phyloP scores from a whole-genome alignment of 2,329 filamentous ascomycete genomes.

The Aureobasidium leucospermi region DNA sequence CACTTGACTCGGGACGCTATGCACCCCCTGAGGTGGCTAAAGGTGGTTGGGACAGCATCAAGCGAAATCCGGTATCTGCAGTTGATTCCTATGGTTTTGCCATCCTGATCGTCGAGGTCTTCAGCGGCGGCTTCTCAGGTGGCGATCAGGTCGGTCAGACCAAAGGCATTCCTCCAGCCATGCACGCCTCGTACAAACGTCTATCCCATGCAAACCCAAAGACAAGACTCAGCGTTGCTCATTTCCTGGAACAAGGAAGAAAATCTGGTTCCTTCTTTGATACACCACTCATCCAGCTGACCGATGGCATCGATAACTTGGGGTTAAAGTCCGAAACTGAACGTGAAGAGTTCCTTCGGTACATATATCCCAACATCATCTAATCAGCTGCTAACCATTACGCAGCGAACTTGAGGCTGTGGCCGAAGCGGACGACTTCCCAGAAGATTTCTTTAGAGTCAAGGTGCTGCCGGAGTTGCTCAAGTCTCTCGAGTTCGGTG shows the following conservation, averaged over 20 bases:
- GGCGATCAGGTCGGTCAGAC: constrained; percentile 76
- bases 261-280: constrained; percentile 83
- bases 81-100: constrained; percentile 86
- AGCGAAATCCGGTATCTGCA: constrained; percentile 70
- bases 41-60: constrained; percentile 85
- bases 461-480: constrained; percentile 90
- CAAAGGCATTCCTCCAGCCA: constrained; percentile 75
- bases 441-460: constrained; percentile 96
- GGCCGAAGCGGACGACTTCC: constrained; percentile 72
- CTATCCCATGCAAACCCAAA: constrained; percentile 86
- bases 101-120: constrained; percentile 78
- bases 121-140: constrained; percentile 75
- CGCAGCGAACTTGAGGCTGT: constrained; percentile 69
- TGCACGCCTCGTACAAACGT: constrained; percentile 88
- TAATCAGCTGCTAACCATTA: constrained; percentile 7
- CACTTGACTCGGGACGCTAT: constrained; percentile 79
- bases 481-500: constrained; percentile 98
- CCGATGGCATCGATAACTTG: constrained; percentile 85
- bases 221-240: constrained; percentile 69
- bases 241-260: constrained; percentile 84
- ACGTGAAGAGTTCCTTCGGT: constrained; percentile 75
- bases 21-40: constrained; percentile 79
- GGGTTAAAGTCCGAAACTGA: constrained; percentile 81
- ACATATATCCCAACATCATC: constrained; percentile 19
- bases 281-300: constrained; percentile 83